These are phyloP conservation scores for Saccharum officinarum DNA, from an alignment of 176 grass and related monocot genomes.

Conservation along the genomic window DNA sequence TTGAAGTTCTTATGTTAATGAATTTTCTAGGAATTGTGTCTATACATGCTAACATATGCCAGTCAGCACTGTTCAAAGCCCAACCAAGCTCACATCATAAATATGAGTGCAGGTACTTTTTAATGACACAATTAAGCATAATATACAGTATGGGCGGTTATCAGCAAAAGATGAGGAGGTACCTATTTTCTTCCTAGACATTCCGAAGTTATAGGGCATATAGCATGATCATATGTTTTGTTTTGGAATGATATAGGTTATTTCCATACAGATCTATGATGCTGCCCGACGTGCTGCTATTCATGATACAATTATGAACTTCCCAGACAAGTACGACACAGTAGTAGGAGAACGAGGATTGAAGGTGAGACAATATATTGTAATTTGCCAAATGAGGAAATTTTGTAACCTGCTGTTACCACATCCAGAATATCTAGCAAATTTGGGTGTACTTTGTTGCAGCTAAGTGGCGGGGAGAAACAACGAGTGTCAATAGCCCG, in stretches of 20 bases:
- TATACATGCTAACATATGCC: neutral
- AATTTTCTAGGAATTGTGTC: neutral
- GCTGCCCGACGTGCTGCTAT: conserved; percentile 82
- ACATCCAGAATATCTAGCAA: conserved; percentile 34
- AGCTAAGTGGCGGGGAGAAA: conserved; percentile 99
- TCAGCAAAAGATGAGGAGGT: conserved; percentile 97
- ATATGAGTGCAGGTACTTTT: conserved; percentile 83
- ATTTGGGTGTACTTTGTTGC: conserved; percentile 31
- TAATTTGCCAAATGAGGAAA: conserved; percentile 26
- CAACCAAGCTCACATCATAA: conserved; percentile 31
- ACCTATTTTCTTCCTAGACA: conserved; percentile 40
- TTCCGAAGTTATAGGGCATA: conserved; percentile 16
- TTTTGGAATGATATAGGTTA: conserved; percentile 34
- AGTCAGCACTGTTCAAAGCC: conserved; percentile 6
- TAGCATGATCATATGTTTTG: conserved; percentile 10
- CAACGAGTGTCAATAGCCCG: conserved; percentile 97
- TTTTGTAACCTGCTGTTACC: neutral
- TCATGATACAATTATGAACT: conserved; percentile 93
- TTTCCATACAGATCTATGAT: conserved; percentile 68
- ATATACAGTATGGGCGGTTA: conserved; percentile 94
- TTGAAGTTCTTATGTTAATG: neutral
- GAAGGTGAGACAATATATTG: conserved; percentile 63
- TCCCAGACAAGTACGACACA: conserved; percentile 87
- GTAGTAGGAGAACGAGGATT: conserved; percentile 96
- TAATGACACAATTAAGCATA: conserved; percentile 97